These are phyloP conservation scores for Ophiostoma tasmaniense DNA, from an alignment of 2,329 filamentous ascomycete species.

Conservation along the genomic window DNA sequence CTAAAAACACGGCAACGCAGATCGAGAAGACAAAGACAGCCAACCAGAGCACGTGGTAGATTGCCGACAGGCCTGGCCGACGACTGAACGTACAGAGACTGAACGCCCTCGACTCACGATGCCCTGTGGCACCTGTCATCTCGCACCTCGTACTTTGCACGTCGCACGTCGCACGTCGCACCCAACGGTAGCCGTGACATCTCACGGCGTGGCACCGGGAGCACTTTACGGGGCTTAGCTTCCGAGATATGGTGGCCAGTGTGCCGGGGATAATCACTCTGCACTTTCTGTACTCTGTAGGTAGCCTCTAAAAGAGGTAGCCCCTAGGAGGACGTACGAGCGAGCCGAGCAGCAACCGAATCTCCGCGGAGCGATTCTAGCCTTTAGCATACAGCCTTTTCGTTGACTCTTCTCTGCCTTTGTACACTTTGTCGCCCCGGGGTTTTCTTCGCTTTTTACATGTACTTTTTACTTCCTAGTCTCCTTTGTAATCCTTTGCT, in stretches of 20 bases:
- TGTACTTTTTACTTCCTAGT: neutral
- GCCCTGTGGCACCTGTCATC: neutral
- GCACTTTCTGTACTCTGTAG: too few species aligned
- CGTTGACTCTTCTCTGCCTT: too few species aligned
- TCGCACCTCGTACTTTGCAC: neutral
- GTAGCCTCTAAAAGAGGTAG: too few species aligned
- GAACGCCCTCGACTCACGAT: neutral
- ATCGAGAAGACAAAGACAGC: too few species aligned
- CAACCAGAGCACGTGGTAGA: too few species aligned
- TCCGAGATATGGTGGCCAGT: neutral
- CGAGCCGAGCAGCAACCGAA: neutral
- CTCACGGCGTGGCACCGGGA: neutral
- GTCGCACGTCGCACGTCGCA: neutral
- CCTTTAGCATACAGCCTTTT: too few species aligned
- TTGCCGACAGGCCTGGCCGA: too few species aligned
- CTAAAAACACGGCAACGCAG: neutral
- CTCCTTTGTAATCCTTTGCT: too few species aligned
- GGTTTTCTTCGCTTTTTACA: neutral
- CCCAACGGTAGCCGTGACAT: neutral
- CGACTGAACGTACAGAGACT: neutral
- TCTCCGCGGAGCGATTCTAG: too few species aligned
- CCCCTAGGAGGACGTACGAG: neutral
- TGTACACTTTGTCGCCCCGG: too few species aligned
- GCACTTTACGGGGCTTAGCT: neutral
- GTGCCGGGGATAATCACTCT: neutral